A percentile compares a stretch with the other conserved stretches of the same genome.
These are phyloP conservation scores for Lotus japonicus DNA, from an alignment of 306 rosid genomes.

Conservation along the genomic window DNA sequence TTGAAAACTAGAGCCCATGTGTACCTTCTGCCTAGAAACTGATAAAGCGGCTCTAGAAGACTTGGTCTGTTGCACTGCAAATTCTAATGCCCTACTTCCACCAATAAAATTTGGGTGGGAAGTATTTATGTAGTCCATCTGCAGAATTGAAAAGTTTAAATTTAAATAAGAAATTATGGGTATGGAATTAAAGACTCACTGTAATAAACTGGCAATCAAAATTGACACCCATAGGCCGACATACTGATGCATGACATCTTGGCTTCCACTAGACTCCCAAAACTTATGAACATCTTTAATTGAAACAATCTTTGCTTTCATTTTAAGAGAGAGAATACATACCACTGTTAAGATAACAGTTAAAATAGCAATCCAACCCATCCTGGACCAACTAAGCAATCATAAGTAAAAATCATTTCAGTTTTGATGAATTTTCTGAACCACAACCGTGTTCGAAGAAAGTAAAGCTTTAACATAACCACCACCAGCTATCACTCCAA, in stretches of 20 bases:
- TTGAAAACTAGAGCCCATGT: slow-evolving; percentile 2
- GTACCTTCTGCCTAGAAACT: slow-evolving; percentile 69
- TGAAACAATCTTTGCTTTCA: neutral
- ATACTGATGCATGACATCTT: neutral
- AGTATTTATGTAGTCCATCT: slow-evolving; percentile 98
- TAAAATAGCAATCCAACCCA: slow-evolving; percentile 4
- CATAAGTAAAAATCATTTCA: neutral
- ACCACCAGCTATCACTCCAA: neutral
- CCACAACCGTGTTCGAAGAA: neutral
- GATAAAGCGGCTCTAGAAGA: slow-evolving; percentile 59
- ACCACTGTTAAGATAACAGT: neutral
- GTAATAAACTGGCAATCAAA: slow-evolving; percentile 8
- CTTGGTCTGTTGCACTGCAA: slow-evolving; percentile 70
- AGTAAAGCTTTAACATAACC: neutral
- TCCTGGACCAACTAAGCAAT: slow-evolving; percentile 2
- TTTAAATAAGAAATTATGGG: neutral
- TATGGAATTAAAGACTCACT: slow-evolving; percentile 2
- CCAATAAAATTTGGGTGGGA: slow-evolving; percentile 97
- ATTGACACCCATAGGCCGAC: neutral
- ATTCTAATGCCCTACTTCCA: slow-evolving; percentile 88
- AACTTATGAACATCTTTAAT: neutral
- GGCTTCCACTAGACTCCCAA: slow-evolving; percentile 3
- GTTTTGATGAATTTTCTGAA: slow-evolving; percentile 6
- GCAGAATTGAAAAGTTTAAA: slow-evolving; percentile 27
- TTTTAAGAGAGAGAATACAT: neutral